These are phyloP conservation scores for Rhipidocladum racemiflorum DNA, from an alignment of 176 grass and related monocot species.

Conservation along the genomic window DNA sequence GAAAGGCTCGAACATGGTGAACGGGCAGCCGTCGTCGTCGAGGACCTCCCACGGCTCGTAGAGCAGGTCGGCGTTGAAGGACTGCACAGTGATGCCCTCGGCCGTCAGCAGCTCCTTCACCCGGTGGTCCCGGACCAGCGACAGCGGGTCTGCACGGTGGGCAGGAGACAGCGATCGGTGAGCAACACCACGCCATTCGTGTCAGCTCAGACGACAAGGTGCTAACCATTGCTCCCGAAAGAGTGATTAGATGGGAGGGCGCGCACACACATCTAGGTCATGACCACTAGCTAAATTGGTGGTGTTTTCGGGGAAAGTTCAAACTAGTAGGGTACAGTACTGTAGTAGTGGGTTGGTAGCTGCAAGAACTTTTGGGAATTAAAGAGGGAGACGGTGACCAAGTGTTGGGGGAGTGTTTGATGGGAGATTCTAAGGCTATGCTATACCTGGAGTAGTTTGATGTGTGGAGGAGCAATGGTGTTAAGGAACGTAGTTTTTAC, in stretches of 20 bases:
- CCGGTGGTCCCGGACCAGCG: slow-evolving; percentile 74
- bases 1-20: slow-evolving; percentile 89
- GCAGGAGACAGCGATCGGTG: slow-evolving; percentile 40
- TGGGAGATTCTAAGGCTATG: slow-evolving; percentile 28
- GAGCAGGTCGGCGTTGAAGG: slow-evolving; percentile 93
- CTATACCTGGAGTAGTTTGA: slow-evolving; percentile 25
- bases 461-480: slow-evolving; percentile 19
- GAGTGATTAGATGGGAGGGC: not conserved
- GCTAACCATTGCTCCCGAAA: not conserved
- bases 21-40: slow-evolving; percentile 71
- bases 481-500: not conserved
- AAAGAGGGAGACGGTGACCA: slow-evolving; percentile 37
- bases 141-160: slow-evolving; percentile 78
- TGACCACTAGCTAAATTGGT: not conserved
- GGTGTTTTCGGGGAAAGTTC: slow-evolving; percentile 4
- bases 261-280: not conserved
- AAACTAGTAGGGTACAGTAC: not conserved
- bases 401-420: slow-evolving; percentile 27
- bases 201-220: slow-evolving; percentile 24
- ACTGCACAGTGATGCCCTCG: slow-evolving; percentile 71
- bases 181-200: slow-evolving; percentile 37
- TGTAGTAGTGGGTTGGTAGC: slow-evolving; percentile 18
- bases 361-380: slow-evolving; percentile 36
- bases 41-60: slow-evolving; percentile 98
- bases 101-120: slow-evolving; percentile 75